These are phyloP conservation scores for Gynandropsis gynandra DNA, from an alignment of 345 rosid genomes.

Conservation along the genomic window DNA sequence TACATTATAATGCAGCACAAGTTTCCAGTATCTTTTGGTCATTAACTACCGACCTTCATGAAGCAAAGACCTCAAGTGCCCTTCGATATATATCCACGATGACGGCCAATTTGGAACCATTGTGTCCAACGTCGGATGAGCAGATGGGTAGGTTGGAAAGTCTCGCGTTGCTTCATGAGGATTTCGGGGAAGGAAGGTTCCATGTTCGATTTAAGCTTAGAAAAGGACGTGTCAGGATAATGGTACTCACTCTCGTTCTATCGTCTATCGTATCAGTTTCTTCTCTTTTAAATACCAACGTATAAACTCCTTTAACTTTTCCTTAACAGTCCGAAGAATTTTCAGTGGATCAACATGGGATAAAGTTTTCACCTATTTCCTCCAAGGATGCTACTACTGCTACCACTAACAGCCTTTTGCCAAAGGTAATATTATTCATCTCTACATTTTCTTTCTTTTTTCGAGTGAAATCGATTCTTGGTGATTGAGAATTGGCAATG, in stretches of 20 bases:
- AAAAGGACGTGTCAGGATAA: slow-evolving; percentile 73
- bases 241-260: slow-evolving; percentile 37
- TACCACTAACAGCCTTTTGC: slow-evolving; percentile 47
- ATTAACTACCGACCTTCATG: slow-evolving; percentile 72
- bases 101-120: slow-evolving; percentile 57
- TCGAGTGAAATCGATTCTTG: background rate
- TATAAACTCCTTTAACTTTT: slow-evolving; percentile 16
- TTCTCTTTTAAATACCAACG: background rate
- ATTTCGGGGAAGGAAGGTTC: slow-evolving; percentile 51
- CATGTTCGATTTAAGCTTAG: slow-evolving; percentile 70
- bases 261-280: slow-evolving; percentile 1
- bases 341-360: slow-evolving; percentile 45
- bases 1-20: slow-evolving; percentile 42
- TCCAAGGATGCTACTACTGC: slow-evolving; percentile 32
- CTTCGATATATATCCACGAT: slow-evolving; percentile 75
- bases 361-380: slow-evolving; percentile 52
- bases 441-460: background rate
- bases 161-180: slow-evolving; percentile 40
- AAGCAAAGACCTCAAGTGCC: slow-evolving; percentile 44
- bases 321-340: slow-evolving; percentile 64
- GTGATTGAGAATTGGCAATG: background rate
- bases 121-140: slow-evolving; percentile 33
- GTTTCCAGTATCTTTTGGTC: slow-evolving; percentile 65
- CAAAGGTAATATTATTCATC: slow-evolving; percentile 43
- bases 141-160: slow-evolving; percentile 39